These are phyloP conservation scores for Sisymbrium altissimum DNA, from an alignment of 345 rosid species.

Conservation along the genomic window DNA sequence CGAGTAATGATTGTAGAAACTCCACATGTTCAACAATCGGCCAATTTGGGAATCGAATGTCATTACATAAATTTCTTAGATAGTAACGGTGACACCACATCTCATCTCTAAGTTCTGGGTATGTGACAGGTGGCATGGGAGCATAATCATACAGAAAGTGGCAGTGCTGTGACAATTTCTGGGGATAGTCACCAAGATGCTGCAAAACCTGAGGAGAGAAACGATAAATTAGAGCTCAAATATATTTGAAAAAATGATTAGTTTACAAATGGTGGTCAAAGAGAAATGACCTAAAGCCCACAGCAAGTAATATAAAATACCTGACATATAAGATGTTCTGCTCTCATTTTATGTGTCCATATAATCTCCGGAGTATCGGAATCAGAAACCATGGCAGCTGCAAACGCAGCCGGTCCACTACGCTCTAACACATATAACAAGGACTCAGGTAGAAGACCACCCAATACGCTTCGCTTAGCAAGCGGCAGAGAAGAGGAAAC, in stretches of 20 bases:
- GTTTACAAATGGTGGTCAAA: background rate
- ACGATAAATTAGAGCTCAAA: slow-evolving; percentile 12
- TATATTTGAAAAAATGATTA: background rate
- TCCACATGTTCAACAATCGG: slow-evolving; percentile 97
- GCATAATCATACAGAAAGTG: slow-evolving; percentile 94
- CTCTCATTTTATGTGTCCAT: slow-evolving; percentile 99
- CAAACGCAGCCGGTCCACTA: slow-evolving; percentile 93
- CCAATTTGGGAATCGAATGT: slow-evolving; percentile 95
- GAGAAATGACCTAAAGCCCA: slow-evolving; percentile 6
- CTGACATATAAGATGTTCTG: slow-evolving; percentile 96
- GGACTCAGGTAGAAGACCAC: slow-evolving; percentile 98
- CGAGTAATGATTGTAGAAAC: slow-evolving; percentile 87
- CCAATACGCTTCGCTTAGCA: slow-evolving; percentile 95
- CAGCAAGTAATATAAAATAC: slow-evolving; percentile 34
- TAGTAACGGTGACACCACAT: slow-evolving; percentile 99
- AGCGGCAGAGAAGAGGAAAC: slow-evolving; percentile 92
- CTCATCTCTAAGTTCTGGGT: slow-evolving; percentile 98
- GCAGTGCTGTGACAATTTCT: slow-evolving; percentile 95
- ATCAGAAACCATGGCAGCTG: slow-evolving; percentile 99
- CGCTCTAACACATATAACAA: slow-evolving; percentile 96
- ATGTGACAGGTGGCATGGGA: slow-evolving; percentile 99
- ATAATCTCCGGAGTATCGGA: slow-evolving; percentile 98
- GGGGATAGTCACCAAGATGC: slow-evolving; percentile 99
- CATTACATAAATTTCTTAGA: slow-evolving; percentile 91
- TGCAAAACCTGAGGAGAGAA: slow-evolving; percentile 75